Base-by-base conservation (phyloP, 2,329 filamentous ascomycete species). In the Daldinia sp. region DNA sequence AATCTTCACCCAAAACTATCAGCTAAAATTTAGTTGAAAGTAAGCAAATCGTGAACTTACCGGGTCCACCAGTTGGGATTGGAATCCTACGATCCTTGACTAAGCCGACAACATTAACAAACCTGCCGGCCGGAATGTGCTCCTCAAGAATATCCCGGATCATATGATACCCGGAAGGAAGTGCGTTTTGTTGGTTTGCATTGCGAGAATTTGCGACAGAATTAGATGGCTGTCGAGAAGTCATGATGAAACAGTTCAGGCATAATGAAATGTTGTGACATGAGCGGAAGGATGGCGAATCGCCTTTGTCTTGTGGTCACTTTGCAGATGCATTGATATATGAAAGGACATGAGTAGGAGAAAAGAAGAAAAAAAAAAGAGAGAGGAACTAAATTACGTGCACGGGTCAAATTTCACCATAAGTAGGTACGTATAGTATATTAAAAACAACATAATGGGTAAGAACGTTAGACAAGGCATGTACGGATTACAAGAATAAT, bases 91-190 rank as follows among this genome's bases (percentile, higher is more conserved):
- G 85, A 73, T 95, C 92, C 58, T 88, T 87, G 3, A 95, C 87
- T 4, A 95, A 79, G 1, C 93, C 94, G 57, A 93, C 85, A 44
- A 96, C 80, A 79, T 83, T 90, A 70, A 90, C 82, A 5, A 81
- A 65, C 1, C 46, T 72, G 30, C 76, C 70, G 28, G 72, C 15
- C 7, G 71, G 53, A 51, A 78, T 62, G 26, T 78, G 76, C 20
- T 78, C 78, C 57, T 85, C 79, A 67, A 89, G 73, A 20, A 88
- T 75, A 33, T 83, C 77, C 69, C 80, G 75, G 72, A 85, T 78
- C 12, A 76, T 60, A 6, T 64, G 74, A 72, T 88, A 87, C 41
- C 79, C 79, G 1, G 76, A 23, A 23, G 75, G 75, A n/a, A 75
- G 66, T 6, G 59, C 33, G 42, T 26, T 67, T 37, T 65, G 54